Conservation (phyloP, 345 rosid species). For the Pseudoturritis turrita region DNA sequence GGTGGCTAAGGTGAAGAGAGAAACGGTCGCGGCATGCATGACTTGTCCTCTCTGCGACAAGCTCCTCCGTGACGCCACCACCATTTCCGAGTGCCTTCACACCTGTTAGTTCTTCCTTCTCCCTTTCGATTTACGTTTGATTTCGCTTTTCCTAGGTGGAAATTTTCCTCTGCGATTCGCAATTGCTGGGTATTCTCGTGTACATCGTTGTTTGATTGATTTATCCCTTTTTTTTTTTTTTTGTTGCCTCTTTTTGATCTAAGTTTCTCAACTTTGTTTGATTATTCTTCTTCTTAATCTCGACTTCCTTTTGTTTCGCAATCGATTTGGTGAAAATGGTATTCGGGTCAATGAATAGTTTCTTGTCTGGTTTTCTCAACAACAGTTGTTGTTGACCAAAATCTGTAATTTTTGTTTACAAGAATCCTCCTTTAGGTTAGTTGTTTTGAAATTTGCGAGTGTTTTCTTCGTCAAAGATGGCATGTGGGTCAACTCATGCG, state of each 20-base stretch:
- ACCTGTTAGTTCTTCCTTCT: slow-evolving; percentile 60
- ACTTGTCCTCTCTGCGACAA: slow-evolving; percentile 79
- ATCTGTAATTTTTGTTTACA: background rate
- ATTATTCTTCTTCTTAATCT: background rate
- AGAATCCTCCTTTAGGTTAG: background rate
- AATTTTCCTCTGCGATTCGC: background rate
- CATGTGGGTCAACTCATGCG: slow-evolving; percentile 5
- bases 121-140: slow-evolving; percentile 18
- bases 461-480: slow-evolving; percentile 4
- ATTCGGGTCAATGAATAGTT: background rate
- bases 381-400: slow-evolving; percentile 22
- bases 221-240: background rate
- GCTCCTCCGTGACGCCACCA: slow-evolving; percentile 81
- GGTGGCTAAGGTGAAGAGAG: slow-evolving; percentile 70
- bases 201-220: background rate
- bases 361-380: background rate
- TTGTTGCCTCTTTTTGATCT: too few relatives aligned
- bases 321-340: background rate
- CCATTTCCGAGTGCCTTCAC: slow-evolving; percentile 92
- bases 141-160: background rate
- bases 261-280: too few relatives aligned
- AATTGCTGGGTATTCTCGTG: background rate
- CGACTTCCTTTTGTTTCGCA: background rate
- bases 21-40: slow-evolving; percentile 78
- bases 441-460: background rate